Conservation (phyloP, 2,329 filamentous ascomycete genomes). For the Gyromitra esculenta region DNA sequence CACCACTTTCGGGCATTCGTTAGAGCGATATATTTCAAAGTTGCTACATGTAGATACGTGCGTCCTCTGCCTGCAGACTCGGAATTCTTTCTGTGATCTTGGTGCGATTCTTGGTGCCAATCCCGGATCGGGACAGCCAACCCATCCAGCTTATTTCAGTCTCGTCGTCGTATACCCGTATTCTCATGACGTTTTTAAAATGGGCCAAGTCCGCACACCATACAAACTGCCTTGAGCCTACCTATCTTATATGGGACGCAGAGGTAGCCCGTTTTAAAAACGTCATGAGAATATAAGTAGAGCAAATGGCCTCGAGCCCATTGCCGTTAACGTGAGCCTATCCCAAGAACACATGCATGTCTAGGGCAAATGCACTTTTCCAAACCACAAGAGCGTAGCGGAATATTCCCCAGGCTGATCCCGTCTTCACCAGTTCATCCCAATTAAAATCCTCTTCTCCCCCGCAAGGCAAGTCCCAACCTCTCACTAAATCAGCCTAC, state of each 20-base stretch:
- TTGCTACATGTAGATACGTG: not conserved
- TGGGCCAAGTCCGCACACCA: too few species aligned
- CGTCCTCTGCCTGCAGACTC: not conserved
- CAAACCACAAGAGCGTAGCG: not conserved
- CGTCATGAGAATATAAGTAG: too few species aligned
- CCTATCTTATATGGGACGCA: too few species aligned
- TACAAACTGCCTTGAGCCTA: too few species aligned
- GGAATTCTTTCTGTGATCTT: not conserved
- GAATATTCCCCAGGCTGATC: not conserved
- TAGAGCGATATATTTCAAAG: not conserved
- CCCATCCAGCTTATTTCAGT: not conserved
- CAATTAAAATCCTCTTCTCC: not conserved
- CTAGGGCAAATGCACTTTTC: not conserved
- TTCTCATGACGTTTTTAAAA: too few species aligned
- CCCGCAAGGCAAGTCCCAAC: too few species aligned
- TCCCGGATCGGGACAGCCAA: not conserved
- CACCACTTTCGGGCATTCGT: not conserved
- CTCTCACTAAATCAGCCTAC: too few species aligned
- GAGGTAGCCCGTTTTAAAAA: too few species aligned
- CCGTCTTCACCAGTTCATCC: not conserved
- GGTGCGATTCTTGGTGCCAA: not conserved
- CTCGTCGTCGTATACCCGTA: not conserved
- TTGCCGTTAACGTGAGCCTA: not conserved
- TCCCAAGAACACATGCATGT: too few species aligned
- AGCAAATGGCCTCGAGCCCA: not conserved